Evolutionary conservation across 2,329 filamentous ascomycete species (phyloP), one percentile per base, ranked within the genome.

Genomic region (Cytospora chrysosperma): DNA sequence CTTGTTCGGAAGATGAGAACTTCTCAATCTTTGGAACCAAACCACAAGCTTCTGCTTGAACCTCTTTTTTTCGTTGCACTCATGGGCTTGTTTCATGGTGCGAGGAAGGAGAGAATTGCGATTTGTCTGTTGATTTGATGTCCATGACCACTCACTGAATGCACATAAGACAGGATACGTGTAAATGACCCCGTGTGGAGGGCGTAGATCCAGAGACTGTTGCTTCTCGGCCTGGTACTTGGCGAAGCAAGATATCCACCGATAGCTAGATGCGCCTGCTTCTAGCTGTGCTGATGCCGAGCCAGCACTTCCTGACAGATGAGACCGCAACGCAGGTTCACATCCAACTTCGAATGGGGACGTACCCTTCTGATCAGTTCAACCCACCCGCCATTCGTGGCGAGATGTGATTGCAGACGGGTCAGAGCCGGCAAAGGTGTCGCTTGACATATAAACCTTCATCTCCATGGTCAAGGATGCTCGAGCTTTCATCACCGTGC

Each of bases 21-120:
- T 40, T 40, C 37, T 53, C 37, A 55, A 55, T 52, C 19, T 52
- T 55, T 34, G 59, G 49, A 61, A 53, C 53, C 53, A 55, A 17
- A 54, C 0, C 27, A 58, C 17, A 34, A 27, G 50, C 50, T 27
- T 52, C 15, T 15, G 24, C 27, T 27, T 52, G 50, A 67, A 40
- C 72, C 69, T 72, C 67, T 72, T 79, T 79, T 85, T 86, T 86
- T 85, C 81, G 78, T 83, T 85, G 73, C 76, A 74, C n/a, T 70
- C 75, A 72, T 69, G 78, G 75, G 81, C 79, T 78, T 74, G 74
- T 69, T 79, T 75, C 71, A 70, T 74, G 80, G 63, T 67, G 78
- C 72, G 80, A 85, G 72, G 85, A 86, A 85, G 82, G 81, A n/a
- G n/a, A n/a, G n/a, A 75, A 43, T 9, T 10, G 2, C 17, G 7